These are phyloP conservation scores for Cicer bijugum DNA, from an alignment of 306 rosid genomes.

Conservation along the genomic window DNA sequence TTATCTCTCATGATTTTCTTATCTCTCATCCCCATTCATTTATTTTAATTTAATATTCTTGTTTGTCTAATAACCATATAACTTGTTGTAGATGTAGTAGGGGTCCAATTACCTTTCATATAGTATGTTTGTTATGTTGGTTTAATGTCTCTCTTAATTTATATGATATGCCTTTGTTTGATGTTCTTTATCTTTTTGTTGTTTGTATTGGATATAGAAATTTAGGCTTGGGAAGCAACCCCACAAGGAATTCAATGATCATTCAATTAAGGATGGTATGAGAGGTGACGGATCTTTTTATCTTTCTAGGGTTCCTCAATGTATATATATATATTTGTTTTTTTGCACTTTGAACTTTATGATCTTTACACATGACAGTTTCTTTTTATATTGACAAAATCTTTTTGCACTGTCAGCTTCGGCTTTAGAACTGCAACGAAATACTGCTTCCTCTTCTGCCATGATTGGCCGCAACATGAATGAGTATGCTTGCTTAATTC, in stretches of 20 bases:
- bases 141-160: conserved; percentile 22
- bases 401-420: conserved; percentile 66
- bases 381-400: conserved; percentile 38
- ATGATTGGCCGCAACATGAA: conserved; percentile 93
- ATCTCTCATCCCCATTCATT: too few relatives aligned
- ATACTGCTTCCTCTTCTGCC: conserved; percentile 78
- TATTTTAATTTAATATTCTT: too few relatives aligned
- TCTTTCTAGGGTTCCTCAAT: conserved; percentile 67
- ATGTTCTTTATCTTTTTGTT: conserved; percentile 43
- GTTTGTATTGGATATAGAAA: conserved; percentile 57
- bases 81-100: too few relatives aligned
- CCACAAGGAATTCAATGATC: conserved; percentile 98
- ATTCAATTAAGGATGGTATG: conserved; percentile 88
- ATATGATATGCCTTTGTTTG: conserved; percentile 41
- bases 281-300: conserved; percentile 62
- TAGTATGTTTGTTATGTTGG: conserved; percentile 22
- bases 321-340: neutral
- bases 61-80: too few relatives aligned
- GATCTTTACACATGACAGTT: conserved; percentile 44
- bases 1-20: too few relatives aligned
- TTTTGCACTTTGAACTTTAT: conserved; percentile 18
- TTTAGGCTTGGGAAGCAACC: conserved; percentile 99
- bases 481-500: conserved; percentile 60
- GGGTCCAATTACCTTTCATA: neutral
- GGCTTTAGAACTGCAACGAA: conserved; percentile 84